Evolutionary conservation across 2,329 filamentous ascomycete species (phyloP).

Genomic region (Chaetomium globosum): DNA sequence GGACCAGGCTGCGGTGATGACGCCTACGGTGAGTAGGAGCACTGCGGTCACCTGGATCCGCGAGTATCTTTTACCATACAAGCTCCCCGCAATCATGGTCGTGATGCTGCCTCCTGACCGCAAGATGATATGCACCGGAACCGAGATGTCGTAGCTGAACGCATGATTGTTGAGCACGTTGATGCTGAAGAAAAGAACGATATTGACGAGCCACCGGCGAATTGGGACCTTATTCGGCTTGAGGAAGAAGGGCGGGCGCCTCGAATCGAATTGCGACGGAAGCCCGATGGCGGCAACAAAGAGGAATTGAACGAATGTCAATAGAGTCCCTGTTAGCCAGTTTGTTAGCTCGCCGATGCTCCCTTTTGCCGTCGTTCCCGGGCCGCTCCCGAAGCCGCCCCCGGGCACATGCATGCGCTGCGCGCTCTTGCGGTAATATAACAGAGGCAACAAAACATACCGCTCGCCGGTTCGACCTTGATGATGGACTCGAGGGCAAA

Average conservation of each 20-base stretch:
- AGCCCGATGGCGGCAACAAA: constrained; percentile 80
- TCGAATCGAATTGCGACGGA: constrained; percentile 71
- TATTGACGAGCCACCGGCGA: constrained; percentile 83
- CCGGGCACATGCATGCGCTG: not conserved
- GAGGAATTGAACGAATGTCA: constrained; percentile 87
- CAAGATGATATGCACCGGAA: constrained; percentile 95
- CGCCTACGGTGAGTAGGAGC: constrained; percentile 78
- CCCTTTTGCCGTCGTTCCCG: not conserved
- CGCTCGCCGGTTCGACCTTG: constrained; percentile 85
- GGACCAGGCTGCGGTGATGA: constrained; percentile 85
- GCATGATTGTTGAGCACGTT: constrained; percentile 98
- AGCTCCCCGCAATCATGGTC: constrained; percentile 85
- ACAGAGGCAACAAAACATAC: constrained; percentile 50
- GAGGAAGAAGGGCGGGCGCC: constrained; percentile 70
- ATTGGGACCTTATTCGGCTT: constrained; percentile 79
- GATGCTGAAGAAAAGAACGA: constrained; percentile 86
- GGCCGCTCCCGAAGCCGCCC: not conserved
- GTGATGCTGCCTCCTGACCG: constrained; percentile 94
- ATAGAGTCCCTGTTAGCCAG: constrained; percentile 65
- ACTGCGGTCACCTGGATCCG: constrained; percentile 80
- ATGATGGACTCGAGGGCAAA: constrained; percentile 94
- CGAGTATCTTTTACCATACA: constrained; percentile 85
- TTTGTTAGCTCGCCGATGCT: constrained; percentile 18
- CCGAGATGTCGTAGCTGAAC: constrained; percentile 94
- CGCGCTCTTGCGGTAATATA: not conserved